These are phyloP conservation scores for Hygrophorus russula DNA, from an alignment of 768 basidiomycete genomes.

Conservation along the genomic window DNA sequence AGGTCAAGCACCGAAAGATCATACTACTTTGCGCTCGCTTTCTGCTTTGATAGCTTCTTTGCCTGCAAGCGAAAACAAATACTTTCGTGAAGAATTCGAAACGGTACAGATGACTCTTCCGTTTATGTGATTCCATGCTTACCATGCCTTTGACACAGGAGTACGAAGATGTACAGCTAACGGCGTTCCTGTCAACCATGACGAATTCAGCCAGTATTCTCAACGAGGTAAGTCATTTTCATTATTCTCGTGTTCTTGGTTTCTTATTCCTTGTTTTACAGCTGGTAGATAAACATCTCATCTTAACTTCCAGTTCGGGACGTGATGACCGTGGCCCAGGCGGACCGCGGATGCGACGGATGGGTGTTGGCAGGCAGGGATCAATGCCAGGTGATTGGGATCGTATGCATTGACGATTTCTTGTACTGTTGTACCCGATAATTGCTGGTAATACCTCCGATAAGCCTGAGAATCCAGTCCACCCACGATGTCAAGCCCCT, in stretches of 20 bases:
- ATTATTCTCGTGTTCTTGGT: slow-evolving; percentile 4
- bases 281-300: slow-evolving; percentile 76
- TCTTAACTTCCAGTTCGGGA: slow-evolving; percentile 32
- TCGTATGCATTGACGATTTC: slow-evolving; percentile 34
- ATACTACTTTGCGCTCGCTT: slow-evolving; percentile 72
- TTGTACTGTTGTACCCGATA: no score
- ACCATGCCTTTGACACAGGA: slow-evolving; percentile 42
- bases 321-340: slow-evolving; percentile 43
- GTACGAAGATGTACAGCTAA: slow-evolving; percentile 92
- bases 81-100: slow-evolving; percentile 81
- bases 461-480: no score
- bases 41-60: slow-evolving; percentile 80
- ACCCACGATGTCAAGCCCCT: no score
- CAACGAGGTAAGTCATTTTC: slow-evolving; percentile 61
- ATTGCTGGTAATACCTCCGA: no score
- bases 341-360: slow-evolving; percentile 39
- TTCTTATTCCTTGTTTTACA: slow-evolving; percentile 9
- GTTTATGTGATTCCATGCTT: not conserved
- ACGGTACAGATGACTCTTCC: slow-evolving; percentile 39
- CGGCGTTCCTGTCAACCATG: slow-evolving; percentile 75
- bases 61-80: slow-evolving; percentile 74
- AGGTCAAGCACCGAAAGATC: slow-evolving; percentile 72
- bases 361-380: slow-evolving; percentile 30
- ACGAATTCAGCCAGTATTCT: slow-evolving; percentile 82
- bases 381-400: slow-evolving; percentile 42